phyloP scores from a whole-genome alignment of 208 protist species.

The Herpetomonas samuelpessoai region DNA sequence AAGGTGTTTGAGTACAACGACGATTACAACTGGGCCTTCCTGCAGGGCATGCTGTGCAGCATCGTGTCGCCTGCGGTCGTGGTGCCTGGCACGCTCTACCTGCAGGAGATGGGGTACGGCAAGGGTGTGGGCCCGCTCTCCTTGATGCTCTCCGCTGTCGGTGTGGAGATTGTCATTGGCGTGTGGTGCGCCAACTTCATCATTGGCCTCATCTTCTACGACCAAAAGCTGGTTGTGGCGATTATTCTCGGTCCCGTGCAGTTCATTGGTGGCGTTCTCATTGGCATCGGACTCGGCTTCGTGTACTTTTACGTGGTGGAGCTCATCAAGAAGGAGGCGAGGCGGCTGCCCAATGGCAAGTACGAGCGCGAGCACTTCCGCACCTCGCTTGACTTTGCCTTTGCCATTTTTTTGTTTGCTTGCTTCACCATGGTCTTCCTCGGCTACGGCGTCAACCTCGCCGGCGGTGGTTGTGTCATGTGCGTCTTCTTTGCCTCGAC shows the following conservation, averaged over 20 bases:
- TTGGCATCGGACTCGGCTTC: slow-evolving; percentile 60
- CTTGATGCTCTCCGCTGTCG: slow-evolving; percentile 69
- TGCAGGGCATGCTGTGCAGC: slow-evolving; percentile 75
- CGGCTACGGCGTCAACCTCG: slow-evolving; percentile 54
- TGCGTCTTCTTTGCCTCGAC: slow-evolving; percentile 71
- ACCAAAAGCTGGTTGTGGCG: slow-evolving; percentile 40
- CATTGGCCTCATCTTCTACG: slow-evolving; percentile 66
- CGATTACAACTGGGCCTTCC: slow-evolving; percentile 77
- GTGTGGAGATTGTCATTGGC: slow-evolving; percentile 70
- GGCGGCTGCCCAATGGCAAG: slow-evolving; percentile 62
- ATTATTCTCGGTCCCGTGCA: slow-evolving; percentile 70
- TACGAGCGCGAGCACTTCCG: slow-evolving; percentile 60
- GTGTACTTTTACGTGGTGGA: slow-evolving; percentile 71
- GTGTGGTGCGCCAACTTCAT: slow-evolving; percentile 82
- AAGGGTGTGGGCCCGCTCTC: slow-evolving; percentile 47
- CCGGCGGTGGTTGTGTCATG: slow-evolving; percentile 68
- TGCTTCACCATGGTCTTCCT: slow-evolving; percentile 67
- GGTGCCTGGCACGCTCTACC: slow-evolving; percentile 65
- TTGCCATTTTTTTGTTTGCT: slow-evolving; percentile 44
- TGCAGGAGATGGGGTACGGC: slow-evolving; percentile 75
- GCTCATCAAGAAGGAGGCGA: slow-evolving; percentile 64
- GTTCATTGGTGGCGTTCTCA: slow-evolving; percentile 54
- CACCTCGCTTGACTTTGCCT: slow-evolving; percentile 49
- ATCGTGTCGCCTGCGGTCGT: slow-evolving; percentile 76
- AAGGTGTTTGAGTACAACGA: slow-evolving; percentile 60